Conservation (phyloP, 495 filamentous ascomycete species). For the Penicilliopsis zonata region DNA sequence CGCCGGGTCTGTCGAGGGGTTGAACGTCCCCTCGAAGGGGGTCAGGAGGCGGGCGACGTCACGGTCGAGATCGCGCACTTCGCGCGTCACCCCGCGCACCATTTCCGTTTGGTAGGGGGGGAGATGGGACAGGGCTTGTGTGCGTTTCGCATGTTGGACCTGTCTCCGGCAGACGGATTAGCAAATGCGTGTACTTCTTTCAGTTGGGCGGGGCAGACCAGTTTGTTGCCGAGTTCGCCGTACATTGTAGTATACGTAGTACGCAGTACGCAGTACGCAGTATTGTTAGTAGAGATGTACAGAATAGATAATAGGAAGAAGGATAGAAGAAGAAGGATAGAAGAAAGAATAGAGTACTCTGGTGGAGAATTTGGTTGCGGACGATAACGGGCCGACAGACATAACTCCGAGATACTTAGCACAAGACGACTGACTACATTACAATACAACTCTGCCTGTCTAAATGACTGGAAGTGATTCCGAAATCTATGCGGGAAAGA, state of each 20-base stretch:
- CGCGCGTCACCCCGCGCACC: slow-evolving; percentile 73
- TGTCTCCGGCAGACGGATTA: slow-evolving; percentile 16
- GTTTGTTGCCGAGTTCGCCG: slow-evolving; percentile 80
- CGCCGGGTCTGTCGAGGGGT: slow-evolving; percentile 72
- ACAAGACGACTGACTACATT: too few relatives aligned
- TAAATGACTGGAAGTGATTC: not conserved
- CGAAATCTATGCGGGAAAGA: not conserved
- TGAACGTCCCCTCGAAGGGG: slow-evolving; percentile 73
- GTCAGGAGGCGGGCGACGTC: slow-evolving; percentile 72
- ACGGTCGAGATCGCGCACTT: slow-evolving; percentile 90
- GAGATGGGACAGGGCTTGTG: slow-evolving; percentile 74
- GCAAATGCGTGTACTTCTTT: not conserved
- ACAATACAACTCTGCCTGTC: too few relatives aligned
- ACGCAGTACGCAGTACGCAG: not conserved
- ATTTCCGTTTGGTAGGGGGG: slow-evolving; percentile 91
- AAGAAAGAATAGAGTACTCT: not conserved
- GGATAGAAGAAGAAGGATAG: too few relatives aligned
- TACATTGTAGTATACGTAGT: slow-evolving; percentile 56
- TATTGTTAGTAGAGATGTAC: not conserved
- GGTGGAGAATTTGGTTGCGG: too few relatives aligned
- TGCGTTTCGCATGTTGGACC: slow-evolving; percentile 96
- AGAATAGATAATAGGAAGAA: too few relatives aligned
- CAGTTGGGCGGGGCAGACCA: slow-evolving; percentile 34
- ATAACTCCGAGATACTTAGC: too few relatives aligned
- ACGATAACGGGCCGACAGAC: too few relatives aligned